A percentile compares a stretch with the other conserved stretches of the same genome.
These are phyloP conservation scores for Cyclotella baltica DNA, from an alignment of 108 stramenopile species.

Conservation along the genomic window DNA sequence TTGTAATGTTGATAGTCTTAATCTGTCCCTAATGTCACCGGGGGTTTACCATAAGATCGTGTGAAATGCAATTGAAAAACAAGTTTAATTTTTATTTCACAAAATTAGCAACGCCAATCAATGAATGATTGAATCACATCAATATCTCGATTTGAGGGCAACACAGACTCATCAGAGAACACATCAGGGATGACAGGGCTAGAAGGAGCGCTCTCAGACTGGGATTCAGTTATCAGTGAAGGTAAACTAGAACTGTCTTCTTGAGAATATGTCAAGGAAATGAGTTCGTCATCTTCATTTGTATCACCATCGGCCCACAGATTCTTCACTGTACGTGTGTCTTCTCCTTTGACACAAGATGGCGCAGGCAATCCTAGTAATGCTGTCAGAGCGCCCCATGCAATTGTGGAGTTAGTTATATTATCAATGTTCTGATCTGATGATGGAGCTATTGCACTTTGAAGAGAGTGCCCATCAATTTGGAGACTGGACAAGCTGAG, in stretches of 20 bases:
- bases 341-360: neutral
- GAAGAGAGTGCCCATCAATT: neutral
- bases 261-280: no score
- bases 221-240: conserved; percentile 7
- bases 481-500: neutral
- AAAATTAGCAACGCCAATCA: neutral
- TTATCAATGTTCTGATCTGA: neutral
- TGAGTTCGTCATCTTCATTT: conserved; percentile 3
- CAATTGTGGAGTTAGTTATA: neutral
- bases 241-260: neutral
- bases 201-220: neutral
- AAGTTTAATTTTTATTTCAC: neutral
- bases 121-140: neutral
- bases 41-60: no score
- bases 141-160: neutral
- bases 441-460: no score
- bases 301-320: conserved; percentile 1
- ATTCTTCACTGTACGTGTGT: neutral
- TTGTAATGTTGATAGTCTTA: no score
- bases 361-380: conserved; percentile 3
- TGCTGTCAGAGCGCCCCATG: neutral
- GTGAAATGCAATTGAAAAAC: neutral
- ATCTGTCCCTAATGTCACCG: no score
- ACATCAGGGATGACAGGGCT: conserved; percentile 2
- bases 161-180: neutral